Conservation (phyloP, 495 filamentous ascomycete species). For the Trichoderma reesei region DNA sequence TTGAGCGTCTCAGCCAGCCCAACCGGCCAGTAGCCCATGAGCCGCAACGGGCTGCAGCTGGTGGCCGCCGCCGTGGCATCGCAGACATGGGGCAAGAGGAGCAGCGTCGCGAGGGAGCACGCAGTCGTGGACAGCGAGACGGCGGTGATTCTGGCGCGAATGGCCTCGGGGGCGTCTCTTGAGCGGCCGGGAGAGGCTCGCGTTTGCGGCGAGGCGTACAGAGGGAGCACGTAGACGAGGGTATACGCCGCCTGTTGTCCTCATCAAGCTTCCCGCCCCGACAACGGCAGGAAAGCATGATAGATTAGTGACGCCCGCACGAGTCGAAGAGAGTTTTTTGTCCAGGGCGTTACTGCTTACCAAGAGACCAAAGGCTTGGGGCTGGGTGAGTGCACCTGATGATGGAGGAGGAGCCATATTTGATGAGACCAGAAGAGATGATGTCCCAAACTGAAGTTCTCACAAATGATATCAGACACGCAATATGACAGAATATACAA, state of each 20-base stretch:
- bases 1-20: slow-evolving; percentile 49
- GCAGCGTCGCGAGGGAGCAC: slow-evolving; percentile 49
- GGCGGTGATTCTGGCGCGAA: slow-evolving; percentile 72
- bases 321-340: background rate
- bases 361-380: slow-evolving; percentile 9
- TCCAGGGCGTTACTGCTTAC: background rate
- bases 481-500: background rate
- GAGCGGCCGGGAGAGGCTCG: slow-evolving; percentile 73
- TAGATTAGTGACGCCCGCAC: background rate
- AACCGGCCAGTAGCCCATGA: slow-evolving; percentile 69
- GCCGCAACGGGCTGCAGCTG: slow-evolving; percentile 38
- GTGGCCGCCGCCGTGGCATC: slow-evolving; percentile 14
- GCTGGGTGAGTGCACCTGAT: background rate
- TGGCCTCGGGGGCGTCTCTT: slow-evolving; percentile 82
- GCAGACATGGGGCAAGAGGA: slow-evolving; percentile 35
- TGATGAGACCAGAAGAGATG: background rate
- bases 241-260: slow-evolving; percentile 58
- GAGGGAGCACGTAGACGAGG: slow-evolving; percentile 76
- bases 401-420: background rate
- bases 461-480: background rate
- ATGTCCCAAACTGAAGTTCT: background rate
- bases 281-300: background rate
- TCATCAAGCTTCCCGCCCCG: no score
- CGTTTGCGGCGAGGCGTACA: slow-evolving; percentile 73
- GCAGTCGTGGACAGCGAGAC: slow-evolving; percentile 62